Evolutionary conservation across 495 filamentous ascomycete species (phyloP).

Genomic region (Cetradonia linearis): DNA sequence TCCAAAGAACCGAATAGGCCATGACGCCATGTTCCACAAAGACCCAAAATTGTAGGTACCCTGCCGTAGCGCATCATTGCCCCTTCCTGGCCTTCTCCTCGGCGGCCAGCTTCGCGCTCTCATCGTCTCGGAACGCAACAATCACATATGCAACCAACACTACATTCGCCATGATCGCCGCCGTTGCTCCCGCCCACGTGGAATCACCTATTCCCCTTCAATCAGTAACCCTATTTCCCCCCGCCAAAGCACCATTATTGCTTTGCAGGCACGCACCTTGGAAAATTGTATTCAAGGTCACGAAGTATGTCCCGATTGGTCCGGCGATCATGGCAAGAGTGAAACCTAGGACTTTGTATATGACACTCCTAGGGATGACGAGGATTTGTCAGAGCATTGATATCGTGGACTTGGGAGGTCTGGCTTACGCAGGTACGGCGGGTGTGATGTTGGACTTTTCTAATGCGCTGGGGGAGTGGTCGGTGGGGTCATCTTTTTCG

Average conservation of each 20-base stretch:
- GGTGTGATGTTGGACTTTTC: slow-evolving; percentile 43
- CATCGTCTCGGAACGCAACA: slow-evolving; percentile 85
- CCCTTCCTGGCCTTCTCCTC: slow-evolving; percentile 53
- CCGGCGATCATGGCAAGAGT: slow-evolving; percentile 80
- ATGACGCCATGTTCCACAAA: slow-evolving; percentile 3
- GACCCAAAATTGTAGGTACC: background rate
- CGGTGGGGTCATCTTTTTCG: slow-evolving; percentile 42
- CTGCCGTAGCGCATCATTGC: slow-evolving; percentile 31
- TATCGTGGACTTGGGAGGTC: slow-evolving; percentile 2
- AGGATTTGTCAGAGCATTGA: slow-evolving; percentile 19
- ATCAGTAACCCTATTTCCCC: slow-evolving; percentile 7
- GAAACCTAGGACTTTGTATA: slow-evolving; percentile 80
- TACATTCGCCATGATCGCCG: slow-evolving; percentile 82
- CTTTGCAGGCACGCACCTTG: slow-evolving; percentile 43
- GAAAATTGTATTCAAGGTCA: slow-evolving; percentile 67
- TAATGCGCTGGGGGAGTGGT: slow-evolving; percentile 11
- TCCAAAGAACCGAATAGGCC: background rate
- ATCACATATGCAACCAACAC: slow-evolving; percentile 85
- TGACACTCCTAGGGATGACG: slow-evolving; percentile 54
- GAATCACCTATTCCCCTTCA: slow-evolving; percentile 55
- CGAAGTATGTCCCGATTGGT: slow-evolving; percentile 80
- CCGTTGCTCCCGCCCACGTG: slow-evolving; percentile 72
- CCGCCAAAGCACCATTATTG: background rate
- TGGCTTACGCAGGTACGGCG: slow-evolving; percentile 62
- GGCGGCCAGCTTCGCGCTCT: slow-evolving; percentile 51